These are phyloP conservation scores for Bidens hawaiensis DNA, from an alignment of 140 eudicot species.

Conservation along the genomic window DNA sequence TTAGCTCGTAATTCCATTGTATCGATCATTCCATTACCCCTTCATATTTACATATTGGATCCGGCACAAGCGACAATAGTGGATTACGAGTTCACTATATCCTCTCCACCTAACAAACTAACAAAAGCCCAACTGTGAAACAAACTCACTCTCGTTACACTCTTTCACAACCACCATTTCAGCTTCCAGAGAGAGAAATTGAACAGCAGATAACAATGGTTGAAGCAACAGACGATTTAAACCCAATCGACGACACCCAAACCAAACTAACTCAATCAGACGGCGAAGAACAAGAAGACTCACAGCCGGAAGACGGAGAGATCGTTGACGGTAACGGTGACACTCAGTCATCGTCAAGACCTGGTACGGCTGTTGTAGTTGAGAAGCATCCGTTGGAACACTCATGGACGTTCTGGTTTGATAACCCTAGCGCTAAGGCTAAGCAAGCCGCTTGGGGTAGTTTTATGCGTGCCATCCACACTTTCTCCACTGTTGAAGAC, in stretches of 20 bases:
- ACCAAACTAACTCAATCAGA: constrained; percentile 9
- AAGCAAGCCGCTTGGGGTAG: constrained; percentile 71
- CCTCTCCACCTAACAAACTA: too few species aligned
- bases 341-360: constrained; percentile 23
- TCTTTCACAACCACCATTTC: too few species aligned
- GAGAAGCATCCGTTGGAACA: constrained; percentile 64
- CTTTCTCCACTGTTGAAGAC: constrained; percentile 80
- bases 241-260: constrained; percentile 4
- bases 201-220: constrained; percentile 22
- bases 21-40: too few species aligned
- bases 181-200: constrained; percentile 17
- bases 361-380: constrained; percentile 19
- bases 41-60: too few species aligned
- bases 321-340: constrained; percentile 24
- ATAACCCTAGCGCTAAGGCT: constrained; percentile 49
- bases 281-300: constrained; percentile 33
- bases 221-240: constrained; percentile 32
- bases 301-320: constrained; percentile 60
- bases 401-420: constrained; percentile 95
- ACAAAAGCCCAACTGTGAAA: too few species aligned
- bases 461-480: constrained; percentile 67
- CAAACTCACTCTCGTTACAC: too few species aligned
- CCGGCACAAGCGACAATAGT: too few species aligned
- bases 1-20: too few species aligned
- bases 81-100: too few species aligned